Conservation (phyloP, 331 rosid genomes). For the Spiraea crenata region DNA sequence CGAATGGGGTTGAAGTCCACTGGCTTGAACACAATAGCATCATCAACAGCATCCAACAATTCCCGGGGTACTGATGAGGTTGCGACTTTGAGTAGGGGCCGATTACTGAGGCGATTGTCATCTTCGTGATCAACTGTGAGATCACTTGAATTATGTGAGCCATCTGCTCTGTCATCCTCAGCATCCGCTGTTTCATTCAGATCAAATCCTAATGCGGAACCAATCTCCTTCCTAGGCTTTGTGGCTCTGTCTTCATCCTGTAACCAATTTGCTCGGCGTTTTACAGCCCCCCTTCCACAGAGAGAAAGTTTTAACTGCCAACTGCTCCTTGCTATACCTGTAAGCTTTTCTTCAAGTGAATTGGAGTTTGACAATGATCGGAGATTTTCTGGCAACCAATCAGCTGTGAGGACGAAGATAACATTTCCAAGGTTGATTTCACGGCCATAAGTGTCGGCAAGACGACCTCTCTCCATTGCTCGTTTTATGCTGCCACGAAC, state of each 20-base stretch:
- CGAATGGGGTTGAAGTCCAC: conserved; percentile 49
- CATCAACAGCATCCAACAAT: conserved; percentile 63
- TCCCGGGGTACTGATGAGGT: conserved; percentile 40
- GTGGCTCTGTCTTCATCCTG: conserved; percentile 43
- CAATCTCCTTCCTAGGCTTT: conserved; percentile 52
- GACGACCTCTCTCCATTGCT: conserved; percentile 87
- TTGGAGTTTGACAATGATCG: conserved; percentile 45
- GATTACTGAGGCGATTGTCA: conserved; percentile 41
- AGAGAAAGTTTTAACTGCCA: conserved; percentile 71
- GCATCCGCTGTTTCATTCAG: conserved; percentile 70
- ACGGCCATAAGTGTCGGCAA: conserved; percentile 79
- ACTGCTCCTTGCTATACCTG: conserved; percentile 40
- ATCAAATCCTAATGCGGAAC: conserved; percentile 61
- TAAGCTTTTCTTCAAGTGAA: conserved; percentile 50
- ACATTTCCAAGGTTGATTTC: conserved; percentile 80
- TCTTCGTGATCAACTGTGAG: conserved; percentile 70
- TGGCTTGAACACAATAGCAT: conserved; percentile 74
- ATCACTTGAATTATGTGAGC: conserved; percentile 88
- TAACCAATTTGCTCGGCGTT: conserved; percentile 67
- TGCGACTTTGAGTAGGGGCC: conserved; percentile 22
- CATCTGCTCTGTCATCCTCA: conserved; percentile 66
- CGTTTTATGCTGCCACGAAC: conserved; percentile 62
- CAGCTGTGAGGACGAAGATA: conserved; percentile 73
- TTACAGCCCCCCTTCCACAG: conserved; percentile 43
- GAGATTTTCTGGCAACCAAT: conserved; percentile 74